Conservation (phyloP, 345 rosid genomes). For the Anastatica hierochuntica region DNA sequence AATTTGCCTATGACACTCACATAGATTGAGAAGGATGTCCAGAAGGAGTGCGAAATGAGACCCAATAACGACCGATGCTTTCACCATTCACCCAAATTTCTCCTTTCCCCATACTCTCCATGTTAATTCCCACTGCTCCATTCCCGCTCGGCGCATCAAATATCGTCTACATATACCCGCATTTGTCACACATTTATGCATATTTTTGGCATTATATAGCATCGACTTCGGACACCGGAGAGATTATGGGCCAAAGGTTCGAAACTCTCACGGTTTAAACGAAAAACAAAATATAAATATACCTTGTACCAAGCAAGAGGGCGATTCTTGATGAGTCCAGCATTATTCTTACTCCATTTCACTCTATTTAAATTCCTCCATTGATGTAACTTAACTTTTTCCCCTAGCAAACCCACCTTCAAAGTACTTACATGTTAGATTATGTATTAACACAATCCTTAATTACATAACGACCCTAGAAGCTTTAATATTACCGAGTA, state of each 20-base stretch:
- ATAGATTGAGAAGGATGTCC: conserved; percentile 59
- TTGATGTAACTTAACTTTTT: conserved; percentile 38
- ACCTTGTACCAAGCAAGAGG: conserved; percentile 93
- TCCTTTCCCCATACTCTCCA: conserved; percentile 78
- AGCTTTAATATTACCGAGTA: conserved; percentile 45
- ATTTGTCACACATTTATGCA: too few species aligned
- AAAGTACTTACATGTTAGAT: too few species aligned
- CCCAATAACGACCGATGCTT: conserved; percentile 87
- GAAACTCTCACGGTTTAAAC: too few species aligned
- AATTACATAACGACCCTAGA: background rate
- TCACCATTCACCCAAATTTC: conserved; percentile 76
- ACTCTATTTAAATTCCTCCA: conserved; percentile 29
- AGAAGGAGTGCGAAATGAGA: conserved; percentile 47
- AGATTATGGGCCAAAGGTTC: too few species aligned
- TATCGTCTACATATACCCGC: conserved; percentile 21
- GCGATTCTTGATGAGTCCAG: conserved; percentile 23
- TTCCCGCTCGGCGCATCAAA: conserved; percentile 54
- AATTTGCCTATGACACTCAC: too few species aligned
- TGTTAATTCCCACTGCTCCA: conserved; percentile 48
- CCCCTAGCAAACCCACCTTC: conserved; percentile 63
- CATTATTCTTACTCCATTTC: conserved; percentile 36
- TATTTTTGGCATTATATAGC: too few species aligned
- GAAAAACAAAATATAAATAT: too few species aligned
- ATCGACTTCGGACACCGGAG: too few species aligned
- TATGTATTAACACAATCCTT: background rate